A percentile compares a stretch with the other conserved stretches of the same genome.
Evolutionary conservation across 441 rosid species (phyloP).

Genomic region (Euphorbia neoarborescens): DNA sequence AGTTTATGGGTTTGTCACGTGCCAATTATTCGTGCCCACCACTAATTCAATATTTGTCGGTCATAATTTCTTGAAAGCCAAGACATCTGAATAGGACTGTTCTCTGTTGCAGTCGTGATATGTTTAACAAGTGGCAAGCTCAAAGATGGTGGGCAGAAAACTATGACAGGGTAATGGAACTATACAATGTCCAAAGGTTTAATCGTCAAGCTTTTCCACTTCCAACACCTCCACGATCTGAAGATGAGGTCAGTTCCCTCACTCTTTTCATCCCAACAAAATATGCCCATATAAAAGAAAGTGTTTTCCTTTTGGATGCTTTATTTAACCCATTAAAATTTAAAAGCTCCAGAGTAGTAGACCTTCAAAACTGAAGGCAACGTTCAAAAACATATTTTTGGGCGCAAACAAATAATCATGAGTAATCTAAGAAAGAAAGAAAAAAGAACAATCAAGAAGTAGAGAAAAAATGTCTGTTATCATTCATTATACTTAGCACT

Average conservation of each 20-base stretch:
- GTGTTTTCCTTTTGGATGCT: neutral
- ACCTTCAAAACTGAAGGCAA: neutral
- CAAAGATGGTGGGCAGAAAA: slow-evolving; percentile 98
- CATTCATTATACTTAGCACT: too few species aligned
- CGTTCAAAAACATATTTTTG: neutral
- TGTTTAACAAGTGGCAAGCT: slow-evolving; percentile 89
- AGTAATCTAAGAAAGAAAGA: too few species aligned
- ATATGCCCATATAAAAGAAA: neutral
- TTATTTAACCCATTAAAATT: neutral
- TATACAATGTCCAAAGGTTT: slow-evolving; percentile 86
- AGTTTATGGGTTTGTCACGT: neutral
- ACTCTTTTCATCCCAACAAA: neutral
- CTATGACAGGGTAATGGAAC: slow-evolving; percentile 80
- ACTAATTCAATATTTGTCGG: neutral
- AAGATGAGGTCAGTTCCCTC: slow-evolving; percentile 66
- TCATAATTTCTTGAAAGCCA: slow-evolving; percentile 9
- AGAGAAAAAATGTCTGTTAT: too few species aligned
- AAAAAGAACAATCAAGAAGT: too few species aligned
- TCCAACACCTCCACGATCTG: slow-evolving; percentile 79
- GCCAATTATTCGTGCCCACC: slow-evolving; percentile 1
- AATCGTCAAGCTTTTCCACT: slow-evolving; percentile 85
- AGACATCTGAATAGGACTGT: slow-evolving; percentile 22
- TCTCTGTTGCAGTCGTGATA: slow-evolving; percentile 59
- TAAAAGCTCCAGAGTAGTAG: too few species aligned
- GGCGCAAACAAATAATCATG: neutral